Base-by-base conservation (phyloP, 176 grass and related monocot species). In the Elymus sibiricus region DNA sequence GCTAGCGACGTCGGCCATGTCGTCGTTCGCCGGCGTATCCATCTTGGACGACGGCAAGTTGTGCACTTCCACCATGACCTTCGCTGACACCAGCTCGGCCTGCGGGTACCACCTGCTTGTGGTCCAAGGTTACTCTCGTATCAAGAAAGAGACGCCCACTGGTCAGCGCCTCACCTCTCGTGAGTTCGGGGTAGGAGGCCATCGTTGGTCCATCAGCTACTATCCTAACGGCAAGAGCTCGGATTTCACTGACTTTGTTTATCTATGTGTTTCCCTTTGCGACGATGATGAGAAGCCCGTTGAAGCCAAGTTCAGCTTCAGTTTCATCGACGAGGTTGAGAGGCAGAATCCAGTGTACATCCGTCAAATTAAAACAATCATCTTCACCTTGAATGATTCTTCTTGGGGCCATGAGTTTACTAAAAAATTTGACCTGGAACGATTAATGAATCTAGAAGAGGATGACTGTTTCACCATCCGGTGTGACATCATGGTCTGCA, bases 361-460 rank as follows among this genome's bases (percentile, higher is more conserved):
- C 1, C 5, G 14, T 49, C 0, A 0, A 16, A 49, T 0, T 1
- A 16, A 15, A 49, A 49, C 14, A 49, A 0, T 0, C 1, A 49
- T 0, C 3, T 15, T 5, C 13, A 0, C 44, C 14, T 5, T 1
- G 0, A 3, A 49, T 16, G 46, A 13, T 1, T 49, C 46, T 16
- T 49, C 14, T 49, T 49, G 46, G 46, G 46, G 46, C 46, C 4
- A 15, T 0, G 4, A 5, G 44, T 47, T 47, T 0, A 47, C 7
- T 1, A 1, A 12, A 12, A 47, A 4, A 15, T 0, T 4, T 0
- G 0, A 4, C 11, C 12, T 47, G 0, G 44, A 47, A 47, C 3
- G 44, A 47, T 47, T 0, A 16, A 49, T 5, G 46, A 16, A 49
- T 16, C 46, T 49, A 49, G 4, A 49, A 0, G 4, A 49, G 46